Base-by-base conservation (phyloP, 352 stramenopile species). In the Phytophthora chlamydospora region DNA sequence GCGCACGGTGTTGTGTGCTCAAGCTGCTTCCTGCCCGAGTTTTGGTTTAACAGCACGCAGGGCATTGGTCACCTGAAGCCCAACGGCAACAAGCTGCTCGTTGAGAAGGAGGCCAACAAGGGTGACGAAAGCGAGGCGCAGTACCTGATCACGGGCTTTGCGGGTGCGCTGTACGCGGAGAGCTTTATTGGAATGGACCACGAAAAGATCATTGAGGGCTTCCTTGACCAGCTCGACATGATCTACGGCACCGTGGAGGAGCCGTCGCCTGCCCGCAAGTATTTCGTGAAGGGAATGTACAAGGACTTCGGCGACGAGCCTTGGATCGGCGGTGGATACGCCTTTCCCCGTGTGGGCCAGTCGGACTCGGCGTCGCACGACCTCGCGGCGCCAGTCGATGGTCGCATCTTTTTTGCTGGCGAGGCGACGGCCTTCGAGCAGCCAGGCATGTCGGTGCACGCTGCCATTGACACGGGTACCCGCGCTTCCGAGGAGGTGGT, bases 391-490 rank as follows among this genome's bases (percentile, higher is more conserved):
- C 35, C 78, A 6, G 84, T 94, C 16, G 83, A 90, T 16, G 45
- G 68, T 19, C 83, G 85, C 19, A 68, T 94, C 27, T 94, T 94
- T 68, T 94, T 94, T 36, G 85, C 85, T 12, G 85, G 85, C 0
- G 85, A 94, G 55, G 85, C 85, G 9, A 94, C 85, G 11, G 83
- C 85, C 14, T 92, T 87, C 36, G 81, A 94, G 51, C 83, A 92
- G 53, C 85, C 85, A 3, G 83, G 81, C 12, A 94, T 94, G 85
- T 79, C 85, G 9, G 85, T 94, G 49, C 85, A 94, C 58, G 88
- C 83, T 51, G 83, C 85, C 6, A 84, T 94, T 34, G 85, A 94
- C 47, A 94, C 85, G 9, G 85, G 85, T 19, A 83, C 75, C 16
- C 81, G 85, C n/a, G 85, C 83, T 0, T 83, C 85, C 1, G 52